These are phyloP conservation scores for Kentomonas sorsogonicus DNA, from an alignment of 208 protist species.

Conservation along the genomic window DNA sequence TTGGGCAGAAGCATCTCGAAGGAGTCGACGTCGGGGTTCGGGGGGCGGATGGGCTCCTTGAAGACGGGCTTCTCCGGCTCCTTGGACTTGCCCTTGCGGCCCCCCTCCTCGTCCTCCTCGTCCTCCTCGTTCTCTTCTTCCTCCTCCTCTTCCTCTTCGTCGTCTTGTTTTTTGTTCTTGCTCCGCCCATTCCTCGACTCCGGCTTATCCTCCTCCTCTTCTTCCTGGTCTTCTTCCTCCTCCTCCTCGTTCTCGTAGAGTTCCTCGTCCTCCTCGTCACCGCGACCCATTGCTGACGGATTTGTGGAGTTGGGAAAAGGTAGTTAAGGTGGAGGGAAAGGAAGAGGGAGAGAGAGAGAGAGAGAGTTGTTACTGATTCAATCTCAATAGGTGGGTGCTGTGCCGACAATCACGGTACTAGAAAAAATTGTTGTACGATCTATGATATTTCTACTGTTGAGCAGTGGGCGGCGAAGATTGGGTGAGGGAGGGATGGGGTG, in stretches of 20 bases:
- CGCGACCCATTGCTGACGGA: too few species aligned
- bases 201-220: constrained; percentile 5
- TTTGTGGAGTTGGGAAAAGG: too few species aligned
- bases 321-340: not conserved
- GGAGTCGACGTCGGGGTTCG: too few species aligned
- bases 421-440: too few species aligned
- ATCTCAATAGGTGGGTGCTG: too few species aligned
- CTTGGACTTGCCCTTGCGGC: constrained; percentile 12
- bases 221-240: constrained; percentile 24
- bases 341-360: constrained; percentile 2
- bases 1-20: too few species aligned
- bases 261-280: constrained; percentile 10
- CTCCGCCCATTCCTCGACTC: not conserved
- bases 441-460: too few species aligned
- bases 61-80: constrained; percentile 3
- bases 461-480: too few species aligned
- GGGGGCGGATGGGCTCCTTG: constrained; percentile 8
- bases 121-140: constrained; percentile 9
- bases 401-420: too few species aligned
- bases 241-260: constrained; percentile 8
- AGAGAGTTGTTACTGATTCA: too few species aligned
- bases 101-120: constrained; percentile 26
- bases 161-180: not conserved
- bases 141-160: constrained; percentile 12
- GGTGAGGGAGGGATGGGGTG: too few species aligned